Base-by-base conservation (phyloP, 495 filamentous ascomycete genomes). In the Lindgomyces ingoldianus region DNA sequence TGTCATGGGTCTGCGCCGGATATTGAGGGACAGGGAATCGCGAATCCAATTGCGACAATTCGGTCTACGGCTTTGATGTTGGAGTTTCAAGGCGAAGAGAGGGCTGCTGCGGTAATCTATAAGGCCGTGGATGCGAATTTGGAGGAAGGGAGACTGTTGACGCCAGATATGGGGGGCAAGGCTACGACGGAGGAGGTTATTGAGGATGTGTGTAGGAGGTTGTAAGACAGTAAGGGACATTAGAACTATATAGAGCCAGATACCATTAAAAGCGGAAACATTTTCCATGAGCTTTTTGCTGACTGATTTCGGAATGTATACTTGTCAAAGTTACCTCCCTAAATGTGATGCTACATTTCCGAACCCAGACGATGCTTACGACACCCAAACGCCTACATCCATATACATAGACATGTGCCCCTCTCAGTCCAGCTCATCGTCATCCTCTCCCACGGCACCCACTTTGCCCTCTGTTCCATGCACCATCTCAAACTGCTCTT, bases 1-100 rank as follows among this genome's bases (percentile, higher is more conserved):
- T 99, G 94, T 80, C 94, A 99, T 77, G 94, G 94, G 25, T 90
- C 85, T 72, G 94, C 94, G 49, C 94, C 94, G 10, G 94, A 99
- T 73, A 99, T 99, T 72, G 85, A 91, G 84, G 95, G 95, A 57
- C 80, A 86, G 79, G 86, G 87, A 52, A 91, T 99, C 72, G 91
- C 94, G 68, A 98, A 99, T 79, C 94, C 94, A 48, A 91, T 99
- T 73, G 94, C 94, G 45, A 99, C 93, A 18, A 82, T 98, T 66
- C 82, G 94, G 74, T 94, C 89, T 76, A 87, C 92, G 21, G 94
- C 88, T 44, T 81, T 96, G 71, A 96, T 98, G 93, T 81, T 99
- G 65, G 93, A 97, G 81, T 99, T 99, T 77, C 75, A 96, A 67
- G 85, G 88, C 21, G 88, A 96, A 81, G 86, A 89, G 74, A 80